These are phyloP conservation scores for Rhododendron simsii DNA, from an alignment of 148 eudicot species.

Conservation along the genomic window DNA sequence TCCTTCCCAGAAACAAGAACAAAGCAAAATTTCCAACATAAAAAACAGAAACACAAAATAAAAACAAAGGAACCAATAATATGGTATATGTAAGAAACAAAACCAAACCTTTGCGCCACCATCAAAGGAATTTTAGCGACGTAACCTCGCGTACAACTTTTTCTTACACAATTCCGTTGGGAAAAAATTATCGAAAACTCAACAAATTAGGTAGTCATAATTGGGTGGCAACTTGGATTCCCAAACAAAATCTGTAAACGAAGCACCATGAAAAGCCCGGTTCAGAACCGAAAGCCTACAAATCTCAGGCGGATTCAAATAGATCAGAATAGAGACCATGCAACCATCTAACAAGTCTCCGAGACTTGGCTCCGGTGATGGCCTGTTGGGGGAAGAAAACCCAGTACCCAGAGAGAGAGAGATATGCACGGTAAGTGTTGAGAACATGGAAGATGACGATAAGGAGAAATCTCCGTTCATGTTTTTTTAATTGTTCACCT, in stretches of 20 bases:
- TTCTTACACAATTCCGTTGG: conserved; percentile 41
- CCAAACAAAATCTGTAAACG: conserved; percentile 88
- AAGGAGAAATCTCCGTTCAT: no score
- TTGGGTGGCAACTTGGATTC: conserved; percentile 65
- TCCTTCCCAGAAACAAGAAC: no score
- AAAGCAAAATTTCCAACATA: no score
- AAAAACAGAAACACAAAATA: no score
- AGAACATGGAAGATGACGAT: no score
- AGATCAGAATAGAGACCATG: conserved; percentile 52
- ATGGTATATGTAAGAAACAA: no score
- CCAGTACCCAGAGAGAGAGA: conserved; percentile 38
- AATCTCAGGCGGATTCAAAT: conserved; percentile 66
- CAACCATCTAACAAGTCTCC: conserved; percentile 87
- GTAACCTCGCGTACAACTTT: conserved; percentile 58
- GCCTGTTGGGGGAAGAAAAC: conserved; percentile 25
- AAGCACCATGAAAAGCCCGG: conserved; percentile 34
- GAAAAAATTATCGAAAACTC: conserved; percentile 36
- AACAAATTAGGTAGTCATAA: conserved; percentile 37
- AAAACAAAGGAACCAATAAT: no score
- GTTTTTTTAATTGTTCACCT: no score
- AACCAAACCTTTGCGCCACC: conserved; percentile 56
- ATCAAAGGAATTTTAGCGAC: conserved; percentile 50
- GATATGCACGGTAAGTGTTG: no score
- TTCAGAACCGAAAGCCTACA: conserved; percentile 58
- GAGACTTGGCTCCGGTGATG: conserved; percentile 31